A percentile compares a stretch with the other conserved stretches of the same genome.
These are phyloP conservation scores for Eucalyptus erythrocorys DNA, from an alignment of 345 rosid species.

Conservation along the genomic window DNA sequence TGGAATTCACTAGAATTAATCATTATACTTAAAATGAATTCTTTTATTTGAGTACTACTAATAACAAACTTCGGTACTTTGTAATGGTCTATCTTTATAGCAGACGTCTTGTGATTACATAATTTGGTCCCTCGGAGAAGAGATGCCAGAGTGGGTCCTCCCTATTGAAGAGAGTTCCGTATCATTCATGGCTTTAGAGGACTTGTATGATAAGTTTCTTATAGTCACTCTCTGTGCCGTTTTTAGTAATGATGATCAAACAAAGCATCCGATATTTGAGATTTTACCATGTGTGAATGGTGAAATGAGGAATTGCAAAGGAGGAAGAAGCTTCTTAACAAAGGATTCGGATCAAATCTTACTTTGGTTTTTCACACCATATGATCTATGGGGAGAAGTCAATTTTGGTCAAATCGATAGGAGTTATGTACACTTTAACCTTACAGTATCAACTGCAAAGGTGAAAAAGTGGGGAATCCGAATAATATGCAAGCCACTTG, in stretches of 20 bases:
- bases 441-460: accelerated
- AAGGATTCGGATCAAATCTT: neutral
- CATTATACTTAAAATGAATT: neutral
- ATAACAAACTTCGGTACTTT: neutral
- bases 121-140: neutral
- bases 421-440: neutral
- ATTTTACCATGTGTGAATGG: neutral
- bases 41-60: neutral
- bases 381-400: neutral
- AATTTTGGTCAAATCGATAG: neutral
- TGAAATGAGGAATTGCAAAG: neutral
- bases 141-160: neutral
- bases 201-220: neutral
- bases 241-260: accelerated
- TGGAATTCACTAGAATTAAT: neutral
- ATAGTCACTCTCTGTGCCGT: neutral
- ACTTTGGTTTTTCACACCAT: neutral
- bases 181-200: neutral
- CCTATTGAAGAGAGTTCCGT: neutral
- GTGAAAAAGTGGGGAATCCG: neutral
- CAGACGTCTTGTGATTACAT: accelerated
- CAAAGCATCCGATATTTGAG: neutral
- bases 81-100: neutral
- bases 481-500: neutral
- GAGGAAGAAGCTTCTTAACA: accelerated